Evolutionary conservation across 768 basidiomycete species (phyloP).

Genomic region (Boletus subcaerulescens): DNA sequence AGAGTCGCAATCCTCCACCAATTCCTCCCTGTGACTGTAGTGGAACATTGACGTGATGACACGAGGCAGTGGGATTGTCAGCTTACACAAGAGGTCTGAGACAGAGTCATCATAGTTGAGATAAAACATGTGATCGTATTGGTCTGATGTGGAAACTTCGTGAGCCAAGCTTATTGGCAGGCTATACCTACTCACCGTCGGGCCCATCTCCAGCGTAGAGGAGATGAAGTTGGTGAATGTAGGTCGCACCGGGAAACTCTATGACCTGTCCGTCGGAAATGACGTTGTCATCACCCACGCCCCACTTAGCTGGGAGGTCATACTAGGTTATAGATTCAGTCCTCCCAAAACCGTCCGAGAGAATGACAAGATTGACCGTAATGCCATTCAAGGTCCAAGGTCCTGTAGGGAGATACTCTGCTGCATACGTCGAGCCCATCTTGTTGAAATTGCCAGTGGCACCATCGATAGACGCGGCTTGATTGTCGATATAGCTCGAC

Average conservation of each 20-base stretch:
- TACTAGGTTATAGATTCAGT: constrained; percentile 31
- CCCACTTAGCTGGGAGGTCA: constrained; percentile 41
- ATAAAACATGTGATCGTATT: constrained; percentile 35
- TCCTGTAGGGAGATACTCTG: constrained; percentile 39
- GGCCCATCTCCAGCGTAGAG: constrained; percentile 44
- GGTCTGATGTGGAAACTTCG: constrained; percentile 13
- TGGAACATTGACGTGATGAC: not conserved
- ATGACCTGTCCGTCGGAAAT: constrained; percentile 43
- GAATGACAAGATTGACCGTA: constrained; percentile 25
- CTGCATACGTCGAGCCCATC: constrained; percentile 38
- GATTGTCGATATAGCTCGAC: constrained; percentile 36
- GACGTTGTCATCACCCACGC: constrained; percentile 42
- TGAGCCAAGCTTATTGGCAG: not conserved
- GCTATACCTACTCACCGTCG: constrained; percentile 25
- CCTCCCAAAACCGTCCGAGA: not conserved
- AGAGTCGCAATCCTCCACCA: constrained; percentile 43
- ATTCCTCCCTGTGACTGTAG: constrained; percentile 43
- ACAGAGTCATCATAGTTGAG: constrained; percentile 39
- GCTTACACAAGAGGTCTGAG: constrained; percentile 35
- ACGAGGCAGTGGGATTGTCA: not conserved
- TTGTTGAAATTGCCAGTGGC: constrained; percentile 40
- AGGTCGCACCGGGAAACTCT: constrained; percentile 29
- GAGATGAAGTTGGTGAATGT: constrained; percentile 47
- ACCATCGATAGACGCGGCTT: constrained; percentile 41
- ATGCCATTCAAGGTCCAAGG: constrained; percentile 40